phyloP scores from a whole-genome alignment of 139 green algal genomes.

The Tetraselmis chui region DNA sequence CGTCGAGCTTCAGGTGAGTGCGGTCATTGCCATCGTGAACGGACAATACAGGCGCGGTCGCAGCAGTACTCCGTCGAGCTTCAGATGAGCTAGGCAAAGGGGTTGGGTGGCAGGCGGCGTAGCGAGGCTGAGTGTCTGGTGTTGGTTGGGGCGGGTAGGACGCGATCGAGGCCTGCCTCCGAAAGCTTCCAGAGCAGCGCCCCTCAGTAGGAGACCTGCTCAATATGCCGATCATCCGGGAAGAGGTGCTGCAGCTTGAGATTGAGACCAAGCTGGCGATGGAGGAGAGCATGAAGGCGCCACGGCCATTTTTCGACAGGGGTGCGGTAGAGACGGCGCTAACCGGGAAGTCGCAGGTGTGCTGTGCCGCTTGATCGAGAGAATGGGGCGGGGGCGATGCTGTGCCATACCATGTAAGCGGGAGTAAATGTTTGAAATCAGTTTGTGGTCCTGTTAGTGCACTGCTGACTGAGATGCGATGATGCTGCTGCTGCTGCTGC shows the following conservation, averaged over 20 bases:
- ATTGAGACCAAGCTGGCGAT: neutral
- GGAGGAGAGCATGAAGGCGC: constrained; percentile 3
- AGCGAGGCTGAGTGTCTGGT: neutral
- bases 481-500: no score
- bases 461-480: no score
- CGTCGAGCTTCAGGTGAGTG: neutral
- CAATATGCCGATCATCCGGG: constrained; percentile 3
- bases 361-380: no score
- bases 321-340: constrained; percentile 13
- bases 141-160: neutral
- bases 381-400: no score
- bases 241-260: neutral
- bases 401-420: no score
- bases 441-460: no score
- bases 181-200: constrained; percentile 10
- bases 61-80: constrained; percentile 12
- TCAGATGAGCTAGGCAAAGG: neutral
- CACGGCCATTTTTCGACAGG: constrained; percentile 5
- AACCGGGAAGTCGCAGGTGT: neutral
- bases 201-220: constrained; percentile 8
- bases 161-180: constrained; percentile 1
- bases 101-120: neutral
- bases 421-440: no score
- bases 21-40: constrained; percentile 21
- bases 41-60: constrained; percentile 6